A percentile compares a stretch with the other conserved stretches of the same genome.
Conservation (phyloP, 1,284 basidiomycete genomes). For the Pseudozyma flocculosa region DNA sequence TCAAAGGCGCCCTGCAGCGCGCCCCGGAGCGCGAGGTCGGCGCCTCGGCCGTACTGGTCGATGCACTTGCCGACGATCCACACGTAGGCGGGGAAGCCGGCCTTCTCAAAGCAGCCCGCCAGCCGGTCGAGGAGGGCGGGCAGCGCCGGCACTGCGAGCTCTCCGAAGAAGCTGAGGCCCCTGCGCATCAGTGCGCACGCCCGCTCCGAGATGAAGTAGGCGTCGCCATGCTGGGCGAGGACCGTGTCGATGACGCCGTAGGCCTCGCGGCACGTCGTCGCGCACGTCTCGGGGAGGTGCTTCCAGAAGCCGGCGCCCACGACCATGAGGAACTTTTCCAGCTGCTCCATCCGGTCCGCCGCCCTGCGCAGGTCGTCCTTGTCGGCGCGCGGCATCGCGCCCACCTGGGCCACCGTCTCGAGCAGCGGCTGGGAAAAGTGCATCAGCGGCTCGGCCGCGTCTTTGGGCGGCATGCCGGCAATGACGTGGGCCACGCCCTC, state of each 20-base stretch:
- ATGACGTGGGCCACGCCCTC: slow-evolving; percentile 95
- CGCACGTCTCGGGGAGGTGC: slow-evolving; percentile 73
- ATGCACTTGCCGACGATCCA: slow-evolving; percentile 87
- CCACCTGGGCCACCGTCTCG: slow-evolving; percentile 59
- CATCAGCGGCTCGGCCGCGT: slow-evolving; percentile 76
- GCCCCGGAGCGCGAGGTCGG: slow-evolving; percentile 20
- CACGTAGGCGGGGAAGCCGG: slow-evolving; percentile 82
- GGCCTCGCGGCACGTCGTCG: slow-evolving; percentile 73
- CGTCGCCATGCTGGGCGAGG: slow-evolving; percentile 74
- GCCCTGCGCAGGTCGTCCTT: slow-evolving; percentile 69
- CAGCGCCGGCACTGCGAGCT: slow-evolving; percentile 69
- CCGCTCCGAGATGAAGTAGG: slow-evolving; percentile 79
- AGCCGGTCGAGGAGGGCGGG: slow-evolving; percentile 74
- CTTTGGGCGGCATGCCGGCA: slow-evolving; percentile 78
- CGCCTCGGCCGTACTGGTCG: slow-evolving; percentile 38
- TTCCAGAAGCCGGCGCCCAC: slow-evolving; percentile 14
- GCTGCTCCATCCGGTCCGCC: slow-evolving; percentile 65
- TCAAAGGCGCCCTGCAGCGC: slow-evolving; percentile 42
- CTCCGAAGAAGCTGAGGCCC: slow-evolving; percentile 80
- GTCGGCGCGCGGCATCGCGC: slow-evolving; percentile 47
- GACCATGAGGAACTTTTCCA: slow-evolving; percentile 46
- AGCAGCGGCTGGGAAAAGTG: slow-evolving; percentile 71
- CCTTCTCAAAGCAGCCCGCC: slow-evolving; percentile 74
- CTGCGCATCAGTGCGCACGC: slow-evolving; percentile 81
- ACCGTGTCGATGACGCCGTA: slow-evolving; percentile 83